Conservation (phyloP, 352 stramenopile species). For the Achlya hypogyna region DNA sequence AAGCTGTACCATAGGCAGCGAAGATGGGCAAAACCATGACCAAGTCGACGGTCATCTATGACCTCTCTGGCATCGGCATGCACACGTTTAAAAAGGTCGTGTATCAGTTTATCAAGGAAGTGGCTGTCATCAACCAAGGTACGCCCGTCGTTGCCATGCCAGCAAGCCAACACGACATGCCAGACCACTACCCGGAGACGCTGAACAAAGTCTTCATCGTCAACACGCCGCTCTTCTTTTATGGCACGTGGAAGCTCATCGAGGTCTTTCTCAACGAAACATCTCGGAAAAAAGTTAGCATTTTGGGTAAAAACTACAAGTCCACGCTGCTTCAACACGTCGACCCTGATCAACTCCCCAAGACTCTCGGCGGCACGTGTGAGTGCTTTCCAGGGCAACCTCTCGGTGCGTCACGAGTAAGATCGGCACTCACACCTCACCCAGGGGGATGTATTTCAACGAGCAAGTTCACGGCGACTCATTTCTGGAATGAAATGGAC, state of each 20-base stretch:
- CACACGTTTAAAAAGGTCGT: conserved; percentile 21
- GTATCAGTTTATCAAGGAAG: conserved; percentile 17
- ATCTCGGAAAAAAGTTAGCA: conserved; percentile 76
- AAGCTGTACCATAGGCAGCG: background rate
- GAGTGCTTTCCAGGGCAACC: conserved; percentile 16
- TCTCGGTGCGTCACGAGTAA: background rate
- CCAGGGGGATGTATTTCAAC: conserved; percentile 13
- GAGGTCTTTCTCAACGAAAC: conserved; percentile 54
- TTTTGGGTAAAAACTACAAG: conserved; percentile 30
- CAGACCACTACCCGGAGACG: conserved; percentile 62
- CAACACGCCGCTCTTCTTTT: conserved; percentile 77
- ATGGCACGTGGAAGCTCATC: conserved; percentile 75
- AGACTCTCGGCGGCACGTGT: conserved; percentile 14
- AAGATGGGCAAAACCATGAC: background rate
- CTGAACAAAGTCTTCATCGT: conserved; percentile 69
- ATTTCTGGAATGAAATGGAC: conserved; percentile 7
- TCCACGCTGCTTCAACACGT: conserved; percentile 9
- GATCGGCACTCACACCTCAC: background rate
- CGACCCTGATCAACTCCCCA: conserved; percentile 6
- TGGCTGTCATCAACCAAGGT: conserved; percentile 16
- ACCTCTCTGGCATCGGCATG: conserved; percentile 14
- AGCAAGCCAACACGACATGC: background rate
- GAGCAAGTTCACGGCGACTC: background rate
- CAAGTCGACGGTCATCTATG: conserved; percentile 19
- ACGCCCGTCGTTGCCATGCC: background rate